Evolutionary conservation across 495 filamentous ascomycete genomes (phyloP).

Genomic region (Cercophora sp.): DNA sequence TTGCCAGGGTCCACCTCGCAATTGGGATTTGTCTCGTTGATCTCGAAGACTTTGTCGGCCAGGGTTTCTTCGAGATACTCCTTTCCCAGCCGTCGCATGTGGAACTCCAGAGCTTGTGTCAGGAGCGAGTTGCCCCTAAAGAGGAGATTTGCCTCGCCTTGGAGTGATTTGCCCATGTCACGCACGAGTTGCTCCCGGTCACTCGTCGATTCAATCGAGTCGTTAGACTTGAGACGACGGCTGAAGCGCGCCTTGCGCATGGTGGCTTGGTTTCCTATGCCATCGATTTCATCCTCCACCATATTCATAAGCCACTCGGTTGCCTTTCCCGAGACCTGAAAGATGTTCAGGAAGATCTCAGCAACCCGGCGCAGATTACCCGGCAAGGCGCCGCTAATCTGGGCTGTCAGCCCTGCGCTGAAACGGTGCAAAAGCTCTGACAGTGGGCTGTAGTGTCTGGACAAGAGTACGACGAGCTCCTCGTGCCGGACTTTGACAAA

Average conservation of each 20-base stretch:
- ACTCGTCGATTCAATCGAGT: slow-evolving; percentile 59
- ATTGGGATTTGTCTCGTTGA: slow-evolving; percentile 81
- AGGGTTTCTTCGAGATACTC: slow-evolving; percentile 91
- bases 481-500: slow-evolving; percentile 79
- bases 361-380: slow-evolving; percentile 73
- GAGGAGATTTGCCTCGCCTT: slow-evolving; percentile 85
- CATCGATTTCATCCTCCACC: slow-evolving; percentile 96
- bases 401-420: slow-evolving; percentile 73
- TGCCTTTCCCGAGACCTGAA: slow-evolving; percentile 86
- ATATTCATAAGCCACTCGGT: slow-evolving; percentile 89
- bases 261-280: slow-evolving; percentile 71
- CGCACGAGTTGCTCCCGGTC: slow-evolving; percentile 53
- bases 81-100: slow-evolving; percentile 91
- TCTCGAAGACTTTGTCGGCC: slow-evolving; percentile 76
- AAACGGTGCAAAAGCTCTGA: slow-evolving; percentile 84
- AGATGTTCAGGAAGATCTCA: slow-evolving; percentile 88
- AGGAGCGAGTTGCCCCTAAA: slow-evolving; percentile 94
- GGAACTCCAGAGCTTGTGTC: slow-evolving; percentile 87
- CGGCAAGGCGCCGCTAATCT: slow-evolving; percentile 76
- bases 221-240: slow-evolving; percentile 72
- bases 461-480: slow-evolving; percentile 83
- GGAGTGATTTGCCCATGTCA: slow-evolving; percentile 60
- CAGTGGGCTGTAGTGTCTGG: slow-evolving; percentile 77
- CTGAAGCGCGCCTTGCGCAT: slow-evolving; percentile 70
- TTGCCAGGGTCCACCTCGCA: slow-evolving; percentile 92